Evolutionary conservation across 345 rosid species (phyloP), one percentile per base, ranked within the genome.

Genomic region (Cardiospermum halicacabum): DNA sequence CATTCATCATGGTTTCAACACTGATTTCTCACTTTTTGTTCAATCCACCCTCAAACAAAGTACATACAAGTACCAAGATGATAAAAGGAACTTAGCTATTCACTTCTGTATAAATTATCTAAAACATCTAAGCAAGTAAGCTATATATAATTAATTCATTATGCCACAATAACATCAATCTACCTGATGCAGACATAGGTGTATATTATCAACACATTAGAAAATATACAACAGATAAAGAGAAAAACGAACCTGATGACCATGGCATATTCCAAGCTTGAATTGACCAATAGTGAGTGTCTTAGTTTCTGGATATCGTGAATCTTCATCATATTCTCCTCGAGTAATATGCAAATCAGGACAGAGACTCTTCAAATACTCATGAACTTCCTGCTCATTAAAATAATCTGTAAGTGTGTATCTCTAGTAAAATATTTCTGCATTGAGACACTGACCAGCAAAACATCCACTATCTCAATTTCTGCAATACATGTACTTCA

Each of bases 301-400:
- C 56, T 77, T 66, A 8, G 81, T 77, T 70, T 77, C 81, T 37
- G 77, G 81, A 62, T 69, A 77, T 18, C 64, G 72, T 21, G 66
- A 34, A 51, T 73, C 81, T 67, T 77, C 75, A 57, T 77, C 81
- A 58, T 69, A 77, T 63, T 77, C 81, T 53, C 81, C 81, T 67
- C 77, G 69, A 39, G 77, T 49, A 54, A 77, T 45, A 62, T 73
- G 81, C 66, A 73, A 62, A 53, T 77, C 72, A 40, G 81, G 81
- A 55, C 75, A 72, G 45, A 77, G 65, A 30, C 69, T 66, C 72
- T 67, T 77, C 75, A 77, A 77, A 60, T 77, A 69, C 34, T 77
- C 81, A 69, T 77, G 77, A 57, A 77, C 77, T 66, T 77, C 77
- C 81, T 77, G 68, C 50, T 39, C 27, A 53, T 37, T 24, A 56